Evolutionary conservation across 2,329 filamentous ascomycete genomes (phyloP).

Genomic region (Ophiobolus disseminans): DNA sequence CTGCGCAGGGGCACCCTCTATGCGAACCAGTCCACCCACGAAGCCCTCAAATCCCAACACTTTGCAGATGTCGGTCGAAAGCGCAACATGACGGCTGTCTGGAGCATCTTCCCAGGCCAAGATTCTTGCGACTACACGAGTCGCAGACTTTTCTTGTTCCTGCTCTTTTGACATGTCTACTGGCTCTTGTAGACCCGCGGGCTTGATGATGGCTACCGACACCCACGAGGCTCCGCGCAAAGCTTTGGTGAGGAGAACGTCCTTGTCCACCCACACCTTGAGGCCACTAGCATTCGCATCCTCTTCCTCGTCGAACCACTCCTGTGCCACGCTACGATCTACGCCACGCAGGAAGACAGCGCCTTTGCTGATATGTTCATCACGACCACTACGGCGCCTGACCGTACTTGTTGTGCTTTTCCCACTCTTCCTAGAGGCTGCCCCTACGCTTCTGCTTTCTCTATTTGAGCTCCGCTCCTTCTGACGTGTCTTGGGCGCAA

Average conservation of each 20-base stretch:
- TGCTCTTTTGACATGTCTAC: constrained; percentile 74
- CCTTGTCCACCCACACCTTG: constrained; percentile 84
- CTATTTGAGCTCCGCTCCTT: constrained; percentile 70
- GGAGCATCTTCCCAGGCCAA: constrained; percentile 85
- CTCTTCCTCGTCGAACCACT: constrained; percentile 79
- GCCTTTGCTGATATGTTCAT: constrained; percentile 70
- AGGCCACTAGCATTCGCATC: constrained; percentile 61
- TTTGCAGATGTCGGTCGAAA: constrained; percentile 79
- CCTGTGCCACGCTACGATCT: constrained; percentile 70
- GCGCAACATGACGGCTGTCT: constrained; percentile 76
- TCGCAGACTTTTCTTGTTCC: constrained; percentile 64
- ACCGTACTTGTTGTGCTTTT: constrained; percentile 78
- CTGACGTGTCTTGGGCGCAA: constrained; percentile 87
- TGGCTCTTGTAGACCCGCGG: constrained; percentile 75
- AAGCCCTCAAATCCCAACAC: constrained; percentile 74
- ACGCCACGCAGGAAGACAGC: constrained; percentile 81
- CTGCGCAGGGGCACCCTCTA: constrained; percentile 80
- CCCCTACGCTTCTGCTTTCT: constrained; percentile 80
- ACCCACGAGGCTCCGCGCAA: constrained; percentile 80
- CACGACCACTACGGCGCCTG: constrained; percentile 62
- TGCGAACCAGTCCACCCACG: constrained; percentile 84
- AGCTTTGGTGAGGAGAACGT: constrained; percentile 73
- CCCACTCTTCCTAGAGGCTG: constrained; percentile 78
- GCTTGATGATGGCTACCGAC: constrained; percentile 83
- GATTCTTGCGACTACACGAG: constrained; percentile 78